These are phyloP conservation scores for Metschnikowia picachoensis DNA, from an alignment of 805 yeast species.

Conservation along the genomic window DNA sequence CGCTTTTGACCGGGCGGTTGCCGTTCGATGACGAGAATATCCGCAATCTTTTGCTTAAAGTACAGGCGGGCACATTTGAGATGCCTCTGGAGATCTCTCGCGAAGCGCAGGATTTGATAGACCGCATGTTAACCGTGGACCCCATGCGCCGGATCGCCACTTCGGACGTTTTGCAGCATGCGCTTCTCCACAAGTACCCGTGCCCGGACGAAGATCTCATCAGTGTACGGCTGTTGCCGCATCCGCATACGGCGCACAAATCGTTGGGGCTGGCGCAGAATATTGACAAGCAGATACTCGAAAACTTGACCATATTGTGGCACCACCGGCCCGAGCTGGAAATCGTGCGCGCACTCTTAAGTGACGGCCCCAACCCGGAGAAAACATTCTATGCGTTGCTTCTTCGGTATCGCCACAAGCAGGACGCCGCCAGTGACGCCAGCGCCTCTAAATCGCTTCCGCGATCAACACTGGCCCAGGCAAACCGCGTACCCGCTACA, in stretches of 20 bases:
- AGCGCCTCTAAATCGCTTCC: constrained; percentile 15
- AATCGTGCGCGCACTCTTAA: constrained; percentile 34
- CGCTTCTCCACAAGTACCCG: constrained; percentile 50
- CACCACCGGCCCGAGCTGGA: constrained; percentile 47
- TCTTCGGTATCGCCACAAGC: constrained; percentile 41
- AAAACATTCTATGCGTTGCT: constrained; percentile 45
- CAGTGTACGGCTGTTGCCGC: constrained; percentile 47
- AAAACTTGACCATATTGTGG: constrained; percentile 56
- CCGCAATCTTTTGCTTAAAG: constrained; percentile 64
- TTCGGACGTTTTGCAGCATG: constrained; percentile 57
- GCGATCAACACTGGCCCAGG: constrained; percentile 10
- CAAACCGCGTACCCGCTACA: constrained; percentile 10
- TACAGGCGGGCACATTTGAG: constrained; percentile 69
- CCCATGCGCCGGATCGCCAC: constrained; percentile 72
- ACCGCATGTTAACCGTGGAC: constrained; percentile 62
- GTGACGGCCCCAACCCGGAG: constrained; percentile 41
- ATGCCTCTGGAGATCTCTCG: constrained; percentile 62
- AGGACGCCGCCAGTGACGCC: constrained; percentile 24
- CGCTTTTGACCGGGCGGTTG: constrained; percentile 72
- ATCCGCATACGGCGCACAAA: constrained; percentile 50
- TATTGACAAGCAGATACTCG: constrained; percentile 51
- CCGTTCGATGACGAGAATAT: constrained; percentile 84
- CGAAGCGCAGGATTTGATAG: constrained; percentile 67
- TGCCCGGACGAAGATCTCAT: constrained; percentile 43
- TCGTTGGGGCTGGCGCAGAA: constrained; percentile 46